These are phyloP conservation scores for Phytophthora pini DNA, from an alignment of 352 stramenopile species.

Conservation along the genomic window DNA sequence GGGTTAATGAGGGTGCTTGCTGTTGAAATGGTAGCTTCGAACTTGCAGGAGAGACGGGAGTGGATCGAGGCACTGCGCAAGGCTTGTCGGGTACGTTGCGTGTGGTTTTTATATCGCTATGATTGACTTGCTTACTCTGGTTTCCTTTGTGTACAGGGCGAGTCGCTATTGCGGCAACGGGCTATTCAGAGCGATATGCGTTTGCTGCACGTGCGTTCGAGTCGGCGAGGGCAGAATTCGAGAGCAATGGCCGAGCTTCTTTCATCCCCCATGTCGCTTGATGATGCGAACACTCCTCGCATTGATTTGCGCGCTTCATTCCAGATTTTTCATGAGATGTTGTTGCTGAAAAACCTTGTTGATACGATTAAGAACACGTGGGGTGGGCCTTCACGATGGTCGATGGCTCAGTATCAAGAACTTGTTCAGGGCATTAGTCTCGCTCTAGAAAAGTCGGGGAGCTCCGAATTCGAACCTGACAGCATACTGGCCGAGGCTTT, in stretches of 20 bases:
- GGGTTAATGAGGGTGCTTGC: neutral
- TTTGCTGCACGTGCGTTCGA: constrained; percentile 26
- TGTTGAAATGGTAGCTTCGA: constrained; percentile 44
- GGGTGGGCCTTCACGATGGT: constrained; percentile 58
- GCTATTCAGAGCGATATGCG: constrained; percentile 30
- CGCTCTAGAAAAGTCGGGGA: constrained; percentile 52
- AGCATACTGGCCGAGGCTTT: constrained; percentile 60
- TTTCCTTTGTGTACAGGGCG: constrained; percentile 16
- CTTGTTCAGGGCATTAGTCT: constrained; percentile 67
- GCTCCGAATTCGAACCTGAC: constrained; percentile 37
- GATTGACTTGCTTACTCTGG: neutral
- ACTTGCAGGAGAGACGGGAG: constrained; percentile 50
- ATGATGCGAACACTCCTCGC: constrained; percentile 22
- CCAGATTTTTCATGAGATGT: constrained; percentile 73
- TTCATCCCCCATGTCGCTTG: constrained; percentile 23
- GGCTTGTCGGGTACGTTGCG: constrained; percentile 49
- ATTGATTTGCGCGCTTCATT: constrained; percentile 69
- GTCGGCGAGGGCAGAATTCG: constrained; percentile 27
- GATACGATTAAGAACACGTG: constrained; percentile 49
- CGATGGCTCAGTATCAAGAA: constrained; percentile 60
- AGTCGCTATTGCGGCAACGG: constrained; percentile 34
- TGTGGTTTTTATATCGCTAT: neutral
- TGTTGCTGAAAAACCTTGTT: constrained; percentile 68
- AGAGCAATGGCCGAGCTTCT: constrained; percentile 36
- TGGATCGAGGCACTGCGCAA: constrained; percentile 70